Evolutionary conservation across 192 early-diverging fungal genomes (phyloP).

Genomic region (Ambispora gerdemannii): DNA sequence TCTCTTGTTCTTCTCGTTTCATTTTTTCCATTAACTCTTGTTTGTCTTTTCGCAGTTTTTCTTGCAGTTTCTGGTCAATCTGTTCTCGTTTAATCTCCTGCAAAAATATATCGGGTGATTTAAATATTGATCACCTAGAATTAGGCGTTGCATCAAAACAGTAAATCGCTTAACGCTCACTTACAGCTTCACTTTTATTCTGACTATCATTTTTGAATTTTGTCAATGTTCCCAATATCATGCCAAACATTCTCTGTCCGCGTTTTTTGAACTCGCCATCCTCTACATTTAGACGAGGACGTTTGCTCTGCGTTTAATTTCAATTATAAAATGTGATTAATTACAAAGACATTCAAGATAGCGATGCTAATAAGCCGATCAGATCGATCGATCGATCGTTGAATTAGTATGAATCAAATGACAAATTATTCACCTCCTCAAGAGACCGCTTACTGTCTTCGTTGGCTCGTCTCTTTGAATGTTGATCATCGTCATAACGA

Average conservation of each 20-base stretch:
- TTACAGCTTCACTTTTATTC: constrained; percentile 48
- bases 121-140: background rate
- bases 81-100: constrained; percentile 46
- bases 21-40: constrained; percentile 41
- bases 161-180: background rate
- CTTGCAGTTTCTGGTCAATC: constrained; percentile 42
- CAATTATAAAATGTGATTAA: background rate
- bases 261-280: constrained; percentile 36
- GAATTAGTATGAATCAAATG: background rate
- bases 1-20: constrained; percentile 40
- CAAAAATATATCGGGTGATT: background rate
- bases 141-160: background rate
- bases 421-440: background rate
- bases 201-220: constrained; percentile 52
- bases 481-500: background rate
- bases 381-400: too few relatives aligned
- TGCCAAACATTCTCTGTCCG: constrained; percentile 49
- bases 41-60: constrained; percentile 46
- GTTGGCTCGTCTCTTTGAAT: background rate
- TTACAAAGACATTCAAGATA: too few relatives aligned
- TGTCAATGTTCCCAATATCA: constrained; percentile 48
- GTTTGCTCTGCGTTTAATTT: too few relatives aligned
- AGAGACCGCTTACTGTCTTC: background rate
- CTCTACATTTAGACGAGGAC: constrained; percentile 41
- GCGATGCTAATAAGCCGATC: too few relatives aligned